Percentiles rank a stretch among this genome's conserved stretches.
Conservation (phyloP, 176 grass and related monocot genomes). For the Pharus latifolius region DNA sequence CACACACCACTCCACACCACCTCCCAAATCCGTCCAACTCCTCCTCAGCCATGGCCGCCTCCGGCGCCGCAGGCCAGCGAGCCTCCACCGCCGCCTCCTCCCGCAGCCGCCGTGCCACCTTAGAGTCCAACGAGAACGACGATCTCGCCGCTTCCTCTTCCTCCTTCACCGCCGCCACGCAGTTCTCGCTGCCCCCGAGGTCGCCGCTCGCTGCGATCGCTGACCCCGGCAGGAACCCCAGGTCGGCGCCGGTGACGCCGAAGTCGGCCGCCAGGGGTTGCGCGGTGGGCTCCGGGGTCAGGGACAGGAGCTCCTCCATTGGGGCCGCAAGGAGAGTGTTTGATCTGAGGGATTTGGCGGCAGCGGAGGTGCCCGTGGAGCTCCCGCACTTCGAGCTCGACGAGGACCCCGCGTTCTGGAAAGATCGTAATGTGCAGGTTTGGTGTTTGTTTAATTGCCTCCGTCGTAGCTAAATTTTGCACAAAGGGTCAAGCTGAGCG, state of each 20-base stretch:
- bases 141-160: constrained; percentile 19
- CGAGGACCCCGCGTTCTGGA: constrained; percentile 86
- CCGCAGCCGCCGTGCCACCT: constrained; percentile 4
- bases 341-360: constrained; percentile 27
- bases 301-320: constrained; percentile 43
- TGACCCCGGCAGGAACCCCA: constrained; percentile 42
- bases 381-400: constrained; percentile 75
- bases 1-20: background rate
- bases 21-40: background rate
- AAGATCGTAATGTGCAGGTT: constrained; percentile 91
- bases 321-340: constrained; percentile 31
- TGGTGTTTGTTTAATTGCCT: too few relatives aligned
- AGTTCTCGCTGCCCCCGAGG: constrained; percentile 35
- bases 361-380: constrained; percentile 32
- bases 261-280: constrained; percentile 37
- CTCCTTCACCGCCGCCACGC: background rate
- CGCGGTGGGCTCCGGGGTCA: constrained; percentile 12
- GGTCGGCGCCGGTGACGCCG: constrained; percentile 55
- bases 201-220: constrained; percentile 74
- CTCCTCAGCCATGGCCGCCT: constrained; percentile 22
- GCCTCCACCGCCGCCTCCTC: background rate
- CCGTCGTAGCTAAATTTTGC: background rate
- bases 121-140: constrained; percentile 62
- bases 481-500: background rate
- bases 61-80: constrained; percentile 16